Evolutionary conservation across 805 yeast genomes (phyloP).

Genomic region (Starmerella sirachaensis): DNA sequence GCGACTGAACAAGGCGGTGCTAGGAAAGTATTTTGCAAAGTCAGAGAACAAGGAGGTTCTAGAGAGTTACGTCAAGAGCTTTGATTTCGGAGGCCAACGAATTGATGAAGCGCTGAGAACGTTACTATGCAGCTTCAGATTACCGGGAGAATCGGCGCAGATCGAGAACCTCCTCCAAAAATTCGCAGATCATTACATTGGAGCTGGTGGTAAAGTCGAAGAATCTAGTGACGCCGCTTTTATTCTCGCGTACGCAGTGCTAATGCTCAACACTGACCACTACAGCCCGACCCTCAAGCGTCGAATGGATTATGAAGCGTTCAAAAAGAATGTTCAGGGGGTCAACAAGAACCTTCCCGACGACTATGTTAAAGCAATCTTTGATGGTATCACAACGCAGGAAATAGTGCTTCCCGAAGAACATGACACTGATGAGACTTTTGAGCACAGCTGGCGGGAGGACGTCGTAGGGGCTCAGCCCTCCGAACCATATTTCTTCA

Average conservation of each 20-base stretch:
- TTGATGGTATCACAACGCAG: constrained; percentile 62
- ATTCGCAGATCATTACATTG: constrained; percentile 70
- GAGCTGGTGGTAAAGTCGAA: constrained; percentile 30
- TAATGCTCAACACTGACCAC: constrained; percentile 86
- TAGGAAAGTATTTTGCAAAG: constrained; percentile 79
- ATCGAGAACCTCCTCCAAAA: constrained; percentile 84
- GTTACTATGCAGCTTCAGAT: constrained; percentile 67
- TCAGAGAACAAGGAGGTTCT: constrained; percentile 52
- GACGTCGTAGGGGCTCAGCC: constrained; percentile 22
- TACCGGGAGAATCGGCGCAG: constrained; percentile 96
- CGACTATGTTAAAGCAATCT: constrained; percentile 76
- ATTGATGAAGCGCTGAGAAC: constrained; percentile 89
- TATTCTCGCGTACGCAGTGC: constrained; percentile 78
- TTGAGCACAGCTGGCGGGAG: constrained; percentile 54
- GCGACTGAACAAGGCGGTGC: constrained; percentile 69
- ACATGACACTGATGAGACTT: constrained; percentile 85
- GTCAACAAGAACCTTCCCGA: constrained; percentile 71
- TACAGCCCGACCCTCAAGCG: constrained; percentile 87
- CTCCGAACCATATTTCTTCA: constrained; percentile 20
- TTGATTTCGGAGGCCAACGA: constrained; percentile 66
- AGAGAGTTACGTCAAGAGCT: constrained; percentile 49
- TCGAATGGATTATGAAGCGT: constrained; percentile 81
- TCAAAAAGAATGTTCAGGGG: constrained; percentile 67
- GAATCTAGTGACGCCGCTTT: constrained; percentile 82
- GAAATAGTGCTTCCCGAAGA: constrained; percentile 98